A percentile compares a stretch with the other conserved stretches of the same genome.
Conservation (phyloP, 352 stramenopile species). For the Phytophthora citrophthora region DNA sequence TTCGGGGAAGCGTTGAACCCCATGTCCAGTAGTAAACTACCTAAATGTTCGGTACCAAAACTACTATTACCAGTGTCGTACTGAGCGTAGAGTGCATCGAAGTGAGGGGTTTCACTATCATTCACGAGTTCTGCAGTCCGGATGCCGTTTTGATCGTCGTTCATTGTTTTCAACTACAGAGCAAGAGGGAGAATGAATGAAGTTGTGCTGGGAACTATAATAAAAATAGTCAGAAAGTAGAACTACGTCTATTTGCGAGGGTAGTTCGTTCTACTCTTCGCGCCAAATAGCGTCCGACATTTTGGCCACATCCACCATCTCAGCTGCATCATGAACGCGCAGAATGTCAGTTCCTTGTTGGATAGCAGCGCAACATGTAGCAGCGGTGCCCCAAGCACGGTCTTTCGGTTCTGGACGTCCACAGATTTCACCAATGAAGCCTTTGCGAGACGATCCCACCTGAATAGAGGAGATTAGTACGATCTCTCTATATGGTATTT, state of each 20-base stretch:
- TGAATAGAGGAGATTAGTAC: slow-evolving; percentile 11
- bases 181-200: not conserved
- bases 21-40: slow-evolving; percentile 71
- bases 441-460: slow-evolving; percentile 96
- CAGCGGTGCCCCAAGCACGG: slow-evolving; percentile 93
- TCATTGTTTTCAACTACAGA: slow-evolving; percentile 28
- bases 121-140: slow-evolving; percentile 32
- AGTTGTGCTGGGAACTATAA: not conserved
- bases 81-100: slow-evolving; percentile 59
- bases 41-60: slow-evolving; percentile 68
- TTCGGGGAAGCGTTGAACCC: slow-evolving; percentile 63
- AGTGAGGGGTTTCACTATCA: slow-evolving; percentile 67
- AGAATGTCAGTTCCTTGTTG: slow-evolving; percentile 89
- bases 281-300: slow-evolving; percentile 94
- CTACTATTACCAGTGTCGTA: slow-evolving; percentile 51
- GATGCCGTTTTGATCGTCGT: slow-evolving; percentile 34
- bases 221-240: slow-evolving; percentile 23
- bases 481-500: not conserved
- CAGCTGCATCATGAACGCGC: slow-evolving; percentile 95
- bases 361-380: slow-evolving; percentile 89
- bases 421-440: slow-evolving; percentile 97
- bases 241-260: not conserved
- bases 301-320: slow-evolving; percentile 89
- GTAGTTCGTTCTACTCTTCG: slow-evolving; percentile 21
- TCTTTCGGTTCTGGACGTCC: slow-evolving; percentile 83